Evolutionary conservation across 1,139 yeast species (phyloP), one percentile per base, ranked within the genome.

Genomic region (Waltiozyma sp.): DNA sequence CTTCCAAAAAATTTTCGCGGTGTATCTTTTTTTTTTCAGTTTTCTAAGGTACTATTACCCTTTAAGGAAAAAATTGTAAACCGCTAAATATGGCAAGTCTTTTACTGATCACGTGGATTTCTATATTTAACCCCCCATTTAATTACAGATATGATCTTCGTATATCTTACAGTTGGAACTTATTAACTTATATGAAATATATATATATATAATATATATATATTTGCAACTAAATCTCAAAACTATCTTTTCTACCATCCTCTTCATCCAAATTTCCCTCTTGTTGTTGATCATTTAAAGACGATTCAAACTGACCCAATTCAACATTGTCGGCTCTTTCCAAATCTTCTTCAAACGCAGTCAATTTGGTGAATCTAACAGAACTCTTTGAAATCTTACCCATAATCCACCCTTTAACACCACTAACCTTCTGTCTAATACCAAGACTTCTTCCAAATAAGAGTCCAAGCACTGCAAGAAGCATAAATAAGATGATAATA

Each of bases 391-490:
- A n/a, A 31, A 31, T n/a, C 18, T 31, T 31, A 3, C 34, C 34
- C 18, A 6, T 31, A 14, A 31, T 31, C 34, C 34, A 31, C 14
- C 14, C 15, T 18, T 31, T 31, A 14, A 31, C 34, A n/a, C 18
- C 16, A 18, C n/a, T n/a, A n/a, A 31, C 16, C 34, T 31, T 31
- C 34, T 14, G 18, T 7, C 6, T n/a, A 7, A 31, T 6, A 31
- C 18, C 34, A n/a, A 31, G 4, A 6, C 18, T 31, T n/a, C 55
- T 59, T 1, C 84, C 84, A 38, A 76, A 51, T 55, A 78, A 58
- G 37, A 79, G 59, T 62, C 73, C 71, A 0, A 62, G 63, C 8
- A 73, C 65, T 10, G 72, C 61, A 2, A 66, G 49, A 16, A 75
- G 49, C 39, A 77, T 61, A 1, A 64, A 45, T 37, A 69, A 50